Base-by-base conservation (phyloP, 2,329 filamentous ascomycete species). In the Bipolaris cookei region DNA sequence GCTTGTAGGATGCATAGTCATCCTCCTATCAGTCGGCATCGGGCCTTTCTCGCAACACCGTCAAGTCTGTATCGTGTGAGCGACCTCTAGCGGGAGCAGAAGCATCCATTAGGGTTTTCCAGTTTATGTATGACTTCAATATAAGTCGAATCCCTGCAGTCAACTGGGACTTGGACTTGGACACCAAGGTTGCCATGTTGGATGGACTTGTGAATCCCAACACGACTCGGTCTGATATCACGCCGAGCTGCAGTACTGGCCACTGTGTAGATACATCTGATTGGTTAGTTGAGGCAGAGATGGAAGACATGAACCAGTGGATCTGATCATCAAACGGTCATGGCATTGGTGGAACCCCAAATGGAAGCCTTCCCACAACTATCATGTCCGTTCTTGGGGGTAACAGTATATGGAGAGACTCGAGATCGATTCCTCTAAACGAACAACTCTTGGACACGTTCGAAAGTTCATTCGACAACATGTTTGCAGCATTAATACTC, bases 91-190 rank as follows among this genome's bases (percentile, higher is more conserved):
- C 4, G 18, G 20, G 20, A 23, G 21, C 18, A 23, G 18, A 21
- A 21, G 18, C 6, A 37, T 37, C 34, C 34, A 37, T 37, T n/a
- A 37, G 34, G 14, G 3, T 37, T 3, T 37, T 5, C 6, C 13
- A n/a, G 2, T 16, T 5, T 4, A 37, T 37, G 34, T 0, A 16
- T 6, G 1, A 1, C 4, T 37, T 6, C 1, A 37, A 37, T 1
- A n/a, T 1, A 37, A n/a, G 14, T 37, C n/a, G 7, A 16, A 1
- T 7, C 6, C 1, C 0, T 1, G 2, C 3, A 1, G 10, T 4
- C 3, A 13, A 14, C 13, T 3, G 3, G 10, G 38, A 21, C 11
- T 13, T 41, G 20, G 38, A 41, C 38, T 10, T 25, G 10, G 38
- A 41, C 5, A 41, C 38, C 3, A 41, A 21, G 16, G 21, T 41